Evolutionary conservation across 2,329 filamentous ascomycete species (phyloP).

Genomic region (Exophiala sideris): DNA sequence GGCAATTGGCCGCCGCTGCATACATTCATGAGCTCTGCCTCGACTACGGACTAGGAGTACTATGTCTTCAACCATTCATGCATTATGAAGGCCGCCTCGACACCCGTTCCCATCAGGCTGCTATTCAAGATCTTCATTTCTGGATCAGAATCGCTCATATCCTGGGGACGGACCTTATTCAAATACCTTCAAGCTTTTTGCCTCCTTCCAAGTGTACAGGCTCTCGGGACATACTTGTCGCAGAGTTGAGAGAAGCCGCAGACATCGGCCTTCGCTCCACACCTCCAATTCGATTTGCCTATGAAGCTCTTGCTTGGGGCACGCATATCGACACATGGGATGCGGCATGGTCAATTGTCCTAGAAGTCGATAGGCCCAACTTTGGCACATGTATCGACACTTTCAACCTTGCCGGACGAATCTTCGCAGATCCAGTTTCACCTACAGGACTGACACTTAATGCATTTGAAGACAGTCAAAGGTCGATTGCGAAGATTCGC

Average conservation of each 20-base stretch:
- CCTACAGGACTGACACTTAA: constrained; percentile 50
- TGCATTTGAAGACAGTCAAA: constrained; percentile 54
- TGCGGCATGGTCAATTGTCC: constrained; percentile 64
- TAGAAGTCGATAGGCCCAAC: constrained; percentile 63
- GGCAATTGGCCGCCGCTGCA: constrained; percentile 18
- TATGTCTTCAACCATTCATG: constrained; percentile 58
- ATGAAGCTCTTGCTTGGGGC: constrained; percentile 71
- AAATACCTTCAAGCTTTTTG: constrained; percentile 71
- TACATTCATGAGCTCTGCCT: constrained; percentile 23
- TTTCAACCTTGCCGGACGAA: constrained; percentile 70
- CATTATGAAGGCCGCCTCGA: constrained; percentile 73
- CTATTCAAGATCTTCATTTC: constrained; percentile 61
- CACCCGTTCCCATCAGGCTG: constrained; percentile 53
- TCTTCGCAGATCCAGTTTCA: constrained; percentile 66
- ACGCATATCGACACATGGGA: constrained; percentile 71
- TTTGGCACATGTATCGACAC: constrained; percentile 76
- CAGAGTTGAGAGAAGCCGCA: constrained; percentile 34
- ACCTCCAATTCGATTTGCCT: constrained; percentile 60
- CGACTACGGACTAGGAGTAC: constrained; percentile 14
- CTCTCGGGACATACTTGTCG: constrained; percentile 45
- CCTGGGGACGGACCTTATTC: constrained; percentile 67
- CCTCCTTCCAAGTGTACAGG: constrained; percentile 44
- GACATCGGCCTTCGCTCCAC: constrained; percentile 62
- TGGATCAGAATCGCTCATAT: constrained; percentile 67
- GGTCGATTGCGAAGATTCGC: constrained; percentile 56